These are phyloP conservation scores for Otatea glauca DNA, from an alignment of 176 grass and related monocot species.

Conservation along the genomic window DNA sequence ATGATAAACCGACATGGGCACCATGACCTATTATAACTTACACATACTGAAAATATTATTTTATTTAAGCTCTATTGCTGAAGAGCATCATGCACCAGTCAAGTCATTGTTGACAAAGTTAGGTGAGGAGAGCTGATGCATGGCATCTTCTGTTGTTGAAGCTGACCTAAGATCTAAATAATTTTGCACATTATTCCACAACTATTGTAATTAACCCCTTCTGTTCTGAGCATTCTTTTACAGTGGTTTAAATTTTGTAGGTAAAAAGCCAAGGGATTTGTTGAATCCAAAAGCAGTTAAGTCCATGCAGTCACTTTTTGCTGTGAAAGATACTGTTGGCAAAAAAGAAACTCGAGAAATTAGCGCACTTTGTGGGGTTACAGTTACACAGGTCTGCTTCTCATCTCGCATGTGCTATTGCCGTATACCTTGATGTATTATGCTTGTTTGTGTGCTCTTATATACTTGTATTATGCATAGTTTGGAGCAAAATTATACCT, in stretches of 20 bases:
- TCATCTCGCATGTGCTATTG: slow-evolving; percentile 28
- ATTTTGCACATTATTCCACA: not conserved
- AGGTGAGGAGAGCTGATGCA: not conserved
- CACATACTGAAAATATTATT: not conserved
- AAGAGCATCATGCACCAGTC: not conserved
- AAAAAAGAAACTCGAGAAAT: slow-evolving; percentile 95
- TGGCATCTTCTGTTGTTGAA: not conserved
- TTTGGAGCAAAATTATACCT: not conserved
- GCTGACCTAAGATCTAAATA: not conserved
- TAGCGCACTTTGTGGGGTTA: slow-evolving; percentile 76
- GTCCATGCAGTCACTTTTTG: slow-evolving; percentile 95
- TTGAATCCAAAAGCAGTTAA: slow-evolving; percentile 91
- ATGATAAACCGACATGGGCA: slow-evolving; percentile 24
- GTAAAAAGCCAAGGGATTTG: slow-evolving; percentile 92
- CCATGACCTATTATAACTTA: not conserved
- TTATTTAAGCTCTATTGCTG: slow-evolving; percentile 4
- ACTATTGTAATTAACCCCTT: slow-evolving; percentile 6
- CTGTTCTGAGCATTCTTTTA: slow-evolving; percentile 39
- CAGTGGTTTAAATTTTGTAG: slow-evolving; percentile 49
- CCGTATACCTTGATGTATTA: slow-evolving; percentile 22
- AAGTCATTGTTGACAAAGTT: not conserved
- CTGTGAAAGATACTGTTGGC: slow-evolving; percentile 89
- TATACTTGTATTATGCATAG: not conserved
- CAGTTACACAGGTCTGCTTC: slow-evolving; percentile 81
- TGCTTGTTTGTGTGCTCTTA: slow-evolving; percentile 22